Percentiles rank a stretch among this genome's conserved stretches.
phyloP scores from a whole-genome alignment of 208 protist genomes.

The Naegleria lovaniensis region DNA sequence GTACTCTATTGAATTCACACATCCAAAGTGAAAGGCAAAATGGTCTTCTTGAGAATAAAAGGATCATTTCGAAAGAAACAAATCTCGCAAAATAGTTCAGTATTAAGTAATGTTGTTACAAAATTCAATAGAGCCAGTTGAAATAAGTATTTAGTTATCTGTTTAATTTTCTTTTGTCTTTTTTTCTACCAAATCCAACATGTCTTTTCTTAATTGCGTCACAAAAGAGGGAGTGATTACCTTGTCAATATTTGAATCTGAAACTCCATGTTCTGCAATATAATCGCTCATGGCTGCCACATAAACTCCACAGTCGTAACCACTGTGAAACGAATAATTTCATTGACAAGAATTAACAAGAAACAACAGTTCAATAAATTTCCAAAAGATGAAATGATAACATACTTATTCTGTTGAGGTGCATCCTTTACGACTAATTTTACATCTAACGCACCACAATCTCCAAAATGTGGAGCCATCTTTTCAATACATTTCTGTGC shows the following conservation, averaged over 20 bases:
- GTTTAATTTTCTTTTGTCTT: background rate
- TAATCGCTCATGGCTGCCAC: background rate
- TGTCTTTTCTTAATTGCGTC: background rate
- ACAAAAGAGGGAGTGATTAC: background rate
- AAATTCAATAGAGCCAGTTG: no score
- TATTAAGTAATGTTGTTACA: no score
- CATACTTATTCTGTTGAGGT: slow-evolving; percentile 1
- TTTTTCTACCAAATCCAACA: background rate
- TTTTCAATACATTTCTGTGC: background rate
- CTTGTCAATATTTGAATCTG: background rate
- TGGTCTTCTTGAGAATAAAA: no score
- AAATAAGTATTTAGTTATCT: no score
- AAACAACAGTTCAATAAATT: background rate
- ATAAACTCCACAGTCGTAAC: slow-evolving; percentile 18
- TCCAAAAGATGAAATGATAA: background rate
- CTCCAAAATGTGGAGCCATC: background rate
- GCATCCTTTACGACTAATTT: background rate
- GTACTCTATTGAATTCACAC: no score
- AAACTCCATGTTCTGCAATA: background rate
- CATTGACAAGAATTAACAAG: background rate
- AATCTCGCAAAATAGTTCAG: no score
- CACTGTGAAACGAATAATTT: background rate
- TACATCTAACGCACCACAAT: background rate
- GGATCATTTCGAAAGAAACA: no score
- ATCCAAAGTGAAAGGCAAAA: no score